Percentiles rank a stretch among this genome's conserved stretches.
phyloP scores from a whole-genome alignment of 2,329 filamentous ascomycete species.

The Talaromyces albobiverticillius region DNA sequence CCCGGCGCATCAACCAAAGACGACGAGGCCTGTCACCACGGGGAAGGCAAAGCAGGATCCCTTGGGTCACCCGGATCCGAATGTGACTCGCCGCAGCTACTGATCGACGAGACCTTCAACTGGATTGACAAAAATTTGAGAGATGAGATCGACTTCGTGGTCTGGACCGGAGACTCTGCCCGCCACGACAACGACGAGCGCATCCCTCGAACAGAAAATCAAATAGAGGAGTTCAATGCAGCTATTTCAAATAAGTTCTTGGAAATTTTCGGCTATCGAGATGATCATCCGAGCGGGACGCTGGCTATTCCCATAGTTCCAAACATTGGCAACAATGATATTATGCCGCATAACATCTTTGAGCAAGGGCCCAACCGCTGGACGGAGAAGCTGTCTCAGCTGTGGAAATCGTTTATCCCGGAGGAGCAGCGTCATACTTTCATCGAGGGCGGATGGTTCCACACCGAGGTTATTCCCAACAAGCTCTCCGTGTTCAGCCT shows the following conservation, averaged over 20 bases:
- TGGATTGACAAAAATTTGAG: constrained; percentile 80
- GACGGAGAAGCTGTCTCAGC: constrained; percentile 70
- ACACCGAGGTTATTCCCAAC: constrained; percentile 82
- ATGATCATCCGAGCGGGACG: constrained; percentile 52
- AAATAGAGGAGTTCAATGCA: constrained; percentile 77
- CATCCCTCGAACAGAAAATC: constrained; percentile 68
- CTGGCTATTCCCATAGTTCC: constrained; percentile 78
- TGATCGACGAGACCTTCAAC: constrained; percentile 83
- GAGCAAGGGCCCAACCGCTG: constrained; percentile 80
- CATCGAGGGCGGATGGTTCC: constrained; percentile 90
- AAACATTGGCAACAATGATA: constrained; percentile 95
- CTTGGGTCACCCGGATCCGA: constrained; percentile 84
- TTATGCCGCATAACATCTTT: constrained; percentile 95
- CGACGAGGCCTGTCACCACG: constrained; percentile 73
- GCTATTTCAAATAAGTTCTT: constrained; percentile 73
- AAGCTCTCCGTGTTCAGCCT: constrained; percentile 86
- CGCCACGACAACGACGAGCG: constrained; percentile 85
- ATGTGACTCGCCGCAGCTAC: constrained; percentile 77
- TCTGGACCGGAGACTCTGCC: constrained; percentile 90
- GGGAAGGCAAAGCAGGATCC: constrained; percentile 70
- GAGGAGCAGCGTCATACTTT: constrained; percentile 91
- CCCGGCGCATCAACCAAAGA: constrained; percentile 68
- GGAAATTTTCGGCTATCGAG: constrained; percentile 63
- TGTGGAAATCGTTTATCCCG: constrained; percentile 87
- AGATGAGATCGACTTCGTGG: constrained; percentile 79